Base-by-base conservation (phyloP, 345 rosid genomes). In the Streptanthus diversifolius region DNA sequence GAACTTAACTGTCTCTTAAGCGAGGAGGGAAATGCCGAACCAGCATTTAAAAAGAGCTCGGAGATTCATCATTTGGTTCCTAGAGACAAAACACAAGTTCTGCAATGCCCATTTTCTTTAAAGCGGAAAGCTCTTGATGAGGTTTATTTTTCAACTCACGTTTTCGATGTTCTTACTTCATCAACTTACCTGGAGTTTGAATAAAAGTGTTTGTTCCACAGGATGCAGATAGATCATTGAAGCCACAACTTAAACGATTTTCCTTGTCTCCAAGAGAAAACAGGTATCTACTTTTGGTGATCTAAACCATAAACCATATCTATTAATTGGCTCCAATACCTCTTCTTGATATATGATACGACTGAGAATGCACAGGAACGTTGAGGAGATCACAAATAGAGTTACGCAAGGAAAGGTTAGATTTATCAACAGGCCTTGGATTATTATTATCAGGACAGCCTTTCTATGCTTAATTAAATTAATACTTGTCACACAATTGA, bases 61-160 rank as follows among this genome's bases (percentile, higher is more conserved):
- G 68, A 25, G 59, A 57, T 27, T 68, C 64, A 47, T 41, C 77
- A 56, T 67, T 54, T 83, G 72, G 66, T 69, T 79, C 71, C 59
- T 33, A 79, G 67, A 29, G 65, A 72, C 32, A 76, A 81, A 75
- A 83, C 55, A 53, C 78, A 76, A 72, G 56, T 71, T 15, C 74
- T 71, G 45, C 55, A 3, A 18, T 76, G 64, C 10, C 79, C 66
- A 27, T 52, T 86, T 69, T 84, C 90, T 57, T 78, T 91, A 63
- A 95, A 95, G 73, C 78, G 99, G 57, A 91, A 91, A 86, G 78
- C 73, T 41, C 63, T 29, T 55, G 87, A 87, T 93, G 92, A 91
- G 71, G 69, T 63, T 47, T 36, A 54, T 43, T 8, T 54, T 25
- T 49, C 33, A 37, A 44, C 43, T 40, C 64, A 54, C 41, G 33